These are phyloP conservation scores for Globisporangium nagaii DNA, from an alignment of 352 stramenopile genomes.

Conservation along the genomic window DNA sequence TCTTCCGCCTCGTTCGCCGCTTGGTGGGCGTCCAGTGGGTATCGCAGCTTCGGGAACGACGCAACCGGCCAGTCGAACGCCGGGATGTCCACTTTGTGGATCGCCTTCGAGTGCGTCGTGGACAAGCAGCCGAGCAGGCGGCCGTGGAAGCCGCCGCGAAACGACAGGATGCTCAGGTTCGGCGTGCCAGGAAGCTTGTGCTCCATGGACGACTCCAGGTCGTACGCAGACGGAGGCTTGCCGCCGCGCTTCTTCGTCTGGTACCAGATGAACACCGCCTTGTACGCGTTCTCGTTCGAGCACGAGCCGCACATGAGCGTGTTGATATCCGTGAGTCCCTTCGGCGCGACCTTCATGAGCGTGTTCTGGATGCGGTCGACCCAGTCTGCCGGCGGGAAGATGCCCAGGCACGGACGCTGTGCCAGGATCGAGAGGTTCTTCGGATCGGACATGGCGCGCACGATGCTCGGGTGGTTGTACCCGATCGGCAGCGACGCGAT, in stretches of 20 bases:
- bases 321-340: constrained; percentile 62
- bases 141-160: constrained; percentile 78
- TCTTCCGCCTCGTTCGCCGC: constrained; percentile 66
- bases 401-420: constrained; percentile 67
- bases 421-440: constrained; percentile 63
- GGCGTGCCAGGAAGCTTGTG: constrained; percentile 65
- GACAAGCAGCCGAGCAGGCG: constrained; percentile 75
- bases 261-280: constrained; percentile 87
- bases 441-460: constrained; percentile 52
- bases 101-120: constrained; percentile 80
- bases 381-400: constrained; percentile 77
- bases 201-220: constrained; percentile 67
- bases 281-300: constrained; percentile 86
- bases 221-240: constrained; percentile 41
- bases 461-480: constrained; percentile 82
- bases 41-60: constrained; percentile 60
- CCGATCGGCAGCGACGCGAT: constrained; percentile 80
- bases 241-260: constrained; percentile 67
- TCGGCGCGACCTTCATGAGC: constrained; percentile 48
- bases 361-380: constrained; percentile 60
- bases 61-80: constrained; percentile 82
- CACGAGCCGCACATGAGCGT: constrained; percentile 87
- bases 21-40: constrained; percentile 59
- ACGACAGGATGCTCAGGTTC: constrained; percentile 78
- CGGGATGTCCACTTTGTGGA: constrained; percentile 84